phyloP scores from a whole-genome alignment of 768 basidiomycete species.

The Termitomyces sp. region DNA sequence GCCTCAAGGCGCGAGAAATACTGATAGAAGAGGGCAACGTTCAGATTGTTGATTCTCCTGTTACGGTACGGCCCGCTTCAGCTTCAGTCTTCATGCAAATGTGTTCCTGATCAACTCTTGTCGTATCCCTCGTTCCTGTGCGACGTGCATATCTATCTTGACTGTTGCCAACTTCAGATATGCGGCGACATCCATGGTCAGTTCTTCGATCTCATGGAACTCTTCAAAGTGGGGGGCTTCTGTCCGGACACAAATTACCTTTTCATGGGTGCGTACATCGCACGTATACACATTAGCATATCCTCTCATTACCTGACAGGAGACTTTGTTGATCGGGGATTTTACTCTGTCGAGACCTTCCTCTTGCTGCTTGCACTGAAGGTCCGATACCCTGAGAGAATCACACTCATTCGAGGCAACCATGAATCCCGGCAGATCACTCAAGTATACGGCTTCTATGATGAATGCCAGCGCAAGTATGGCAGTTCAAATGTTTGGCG shows the following conservation, averaged over 20 bases:
- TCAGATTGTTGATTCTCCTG: slow-evolving; percentile 87
- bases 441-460: slow-evolving; percentile 92
- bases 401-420: slow-evolving; percentile 96
- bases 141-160: slow-evolving; percentile 8
- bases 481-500: slow-evolving; percentile 94
- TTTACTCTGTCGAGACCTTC: slow-evolving; percentile 96
- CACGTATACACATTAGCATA: neutral
- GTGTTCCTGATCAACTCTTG: slow-evolving; percentile 9
- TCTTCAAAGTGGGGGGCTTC: slow-evolving; percentile 89
- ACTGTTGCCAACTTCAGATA: slow-evolving; percentile 45
- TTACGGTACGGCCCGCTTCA: slow-evolving; percentile 65
- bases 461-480: slow-evolving; percentile 96
- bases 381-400: slow-evolving; percentile 95
- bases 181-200: slow-evolving; percentile 98
- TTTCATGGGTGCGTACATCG: slow-evolving; percentile 76
- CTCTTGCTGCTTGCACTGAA: slow-evolving; percentile 92
- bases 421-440: slow-evolving; percentile 98
- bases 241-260: slow-evolving; percentile 95
- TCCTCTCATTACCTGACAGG: slow-evolving; percentile 43
- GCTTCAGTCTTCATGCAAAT: slow-evolving; percentile 2
- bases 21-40: slow-evolving; percentile 98
- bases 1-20: slow-evolving; percentile 94
- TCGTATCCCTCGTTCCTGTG: slow-evolving; percentile 14
- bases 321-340: slow-evolving; percentile 97
- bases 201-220: slow-evolving; percentile 94